Evolutionary conservation across 1,139 yeast species (phyloP).

Genomic region (Sugiyamaella paludigena): DNA sequence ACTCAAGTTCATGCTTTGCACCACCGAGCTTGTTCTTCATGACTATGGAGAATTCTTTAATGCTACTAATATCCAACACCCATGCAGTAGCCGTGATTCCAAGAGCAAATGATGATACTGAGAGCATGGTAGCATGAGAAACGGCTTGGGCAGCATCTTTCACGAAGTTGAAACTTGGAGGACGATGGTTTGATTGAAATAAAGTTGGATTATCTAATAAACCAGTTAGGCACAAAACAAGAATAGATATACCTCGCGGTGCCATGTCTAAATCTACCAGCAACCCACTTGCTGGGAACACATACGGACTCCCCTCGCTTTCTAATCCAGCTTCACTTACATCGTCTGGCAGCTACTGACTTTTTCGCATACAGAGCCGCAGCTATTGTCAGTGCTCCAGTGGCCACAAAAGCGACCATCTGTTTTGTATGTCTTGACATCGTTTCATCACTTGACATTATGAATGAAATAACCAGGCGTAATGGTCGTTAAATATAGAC

Average conservation of each 20-base stretch:
- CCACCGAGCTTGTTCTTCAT: slow-evolving; percentile 72
- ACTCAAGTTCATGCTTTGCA: slow-evolving; percentile 44
- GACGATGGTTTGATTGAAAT: slow-evolving; percentile 83
- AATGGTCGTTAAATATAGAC: too few species aligned
- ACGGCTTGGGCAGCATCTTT: slow-evolving; percentile 88
- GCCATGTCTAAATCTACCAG: too few species aligned
- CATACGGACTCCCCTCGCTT: too few species aligned
- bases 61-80: slow-evolving; percentile 67
- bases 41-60: slow-evolving; percentile 68
- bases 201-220: slow-evolving; percentile 62
- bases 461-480: too few species aligned
- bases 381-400: slow-evolving; percentile 68
- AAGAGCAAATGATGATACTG: slow-evolving; percentile 73
- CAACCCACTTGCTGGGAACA: too few species aligned
- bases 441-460: slow-evolving; percentile 13
- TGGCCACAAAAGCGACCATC: slow-evolving; percentile 67
- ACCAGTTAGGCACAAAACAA: background rate
- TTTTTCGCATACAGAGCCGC: slow-evolving; percentile 73
- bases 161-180: slow-evolving; percentile 77
- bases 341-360: slow-evolving; percentile 70
- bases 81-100: slow-evolving; percentile 73
- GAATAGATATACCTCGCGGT: too few species aligned
- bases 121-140: slow-evolving; percentile 72
- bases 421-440: slow-evolving; percentile 58
- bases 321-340: slow-evolving; percentile 36